Evolutionary conservation across 352 stramenopile genomes (phyloP).

Genomic region (Phytopythium litorale): DNA sequence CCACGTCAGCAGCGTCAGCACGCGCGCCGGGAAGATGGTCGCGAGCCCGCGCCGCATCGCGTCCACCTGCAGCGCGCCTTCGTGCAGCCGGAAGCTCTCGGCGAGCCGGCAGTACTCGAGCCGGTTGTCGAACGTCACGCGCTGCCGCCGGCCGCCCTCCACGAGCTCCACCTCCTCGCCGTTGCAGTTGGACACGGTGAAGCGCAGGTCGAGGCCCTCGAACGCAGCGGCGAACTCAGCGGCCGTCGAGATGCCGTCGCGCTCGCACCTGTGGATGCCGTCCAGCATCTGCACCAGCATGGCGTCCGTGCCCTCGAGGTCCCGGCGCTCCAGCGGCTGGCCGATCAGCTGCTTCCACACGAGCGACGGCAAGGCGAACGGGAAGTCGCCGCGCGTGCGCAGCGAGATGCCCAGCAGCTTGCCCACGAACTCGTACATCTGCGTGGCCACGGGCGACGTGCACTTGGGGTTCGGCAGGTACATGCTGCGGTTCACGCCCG

Average conservation of each 20-base stretch:
- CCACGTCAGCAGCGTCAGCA: conserved; percentile 87
- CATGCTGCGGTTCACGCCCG: conserved; percentile 80
- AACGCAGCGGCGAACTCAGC: conserved; percentile 80
- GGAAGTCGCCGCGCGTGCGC: conserved; percentile 90
- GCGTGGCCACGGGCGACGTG: conserved; percentile 80
- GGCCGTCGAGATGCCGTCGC: conserved; percentile 73
- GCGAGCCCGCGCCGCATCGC: conserved; percentile 81
- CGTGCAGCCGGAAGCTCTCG: conserved; percentile 74
- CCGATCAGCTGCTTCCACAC: conserved; percentile 93
- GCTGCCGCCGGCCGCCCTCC: conserved; percentile 51
- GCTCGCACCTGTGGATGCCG: conserved; percentile 79
- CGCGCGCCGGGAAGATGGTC: conserved; percentile 81
- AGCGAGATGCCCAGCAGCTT: conserved; percentile 94
- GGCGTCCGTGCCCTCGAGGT: conserved; percentile 88
- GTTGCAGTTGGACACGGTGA: conserved; percentile 83
- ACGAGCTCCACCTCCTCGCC: conserved; percentile 82
- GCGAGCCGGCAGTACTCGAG: conserved; percentile 80
- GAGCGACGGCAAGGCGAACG: conserved; percentile 89
- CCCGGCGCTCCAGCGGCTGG: conserved; percentile 66
- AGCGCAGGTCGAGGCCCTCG: conserved; percentile 68
- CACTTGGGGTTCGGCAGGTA: conserved; percentile 88
- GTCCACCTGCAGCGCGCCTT: conserved; percentile 62
- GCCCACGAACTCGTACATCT: conserved; percentile 94
- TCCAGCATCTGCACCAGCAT: conserved; percentile 90
- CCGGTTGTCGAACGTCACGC: conserved; percentile 84